Base-by-base conservation (phyloP, 2,329 filamentous ascomycete genomes). In the Fusarium sp. region DNA sequence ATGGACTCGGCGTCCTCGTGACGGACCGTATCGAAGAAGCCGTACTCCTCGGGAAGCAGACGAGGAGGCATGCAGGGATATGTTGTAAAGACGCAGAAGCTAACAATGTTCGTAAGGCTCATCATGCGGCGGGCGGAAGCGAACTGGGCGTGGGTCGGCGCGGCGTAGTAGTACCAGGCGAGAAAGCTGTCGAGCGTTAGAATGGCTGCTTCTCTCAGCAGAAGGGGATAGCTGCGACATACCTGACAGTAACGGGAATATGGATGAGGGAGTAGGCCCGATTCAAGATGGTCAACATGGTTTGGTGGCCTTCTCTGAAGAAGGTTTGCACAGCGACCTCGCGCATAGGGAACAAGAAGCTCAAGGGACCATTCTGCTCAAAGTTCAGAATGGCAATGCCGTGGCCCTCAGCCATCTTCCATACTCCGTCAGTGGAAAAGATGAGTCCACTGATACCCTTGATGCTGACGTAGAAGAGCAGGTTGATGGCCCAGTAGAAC, bases 401-500 rank as follows among this genome's bases (percentile, higher is more conserved):
- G 75, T 91, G 87, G 53, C 84, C 83, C 77, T 90, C 85, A 2
- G 89, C 87, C 22, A 87, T 84, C 62, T 89, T 83, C 85, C 88
- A 90, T 33, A 90, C 86, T 14, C 83, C 84, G 6, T 81, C 80
- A 1, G 79, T 82, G 17, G 82, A 77, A 29, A 81, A 82, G 61
- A 84, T 80, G 10, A 81, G 75, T 24, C 76, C 79, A 36, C 77
- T 78, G 24, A 69, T 61, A 4, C 64, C 66, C 64, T 79, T 76
- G 60, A 78, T 75, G 49, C 73, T 57, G 62, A 80, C 78, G 81
- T 93, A 93, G 78, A 92, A 90, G 53, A 87, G 84, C 72, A 91
- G 88, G 77, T 91, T 92, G 74, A 93, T 85, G 49, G 87, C 85
- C 91, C 91, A 93, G 83, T 93, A 93, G 80, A 93, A 92, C 90